Conservation (phyloP, 257 asterid genomes). For the Ocimum tenuiflorum region DNA sequence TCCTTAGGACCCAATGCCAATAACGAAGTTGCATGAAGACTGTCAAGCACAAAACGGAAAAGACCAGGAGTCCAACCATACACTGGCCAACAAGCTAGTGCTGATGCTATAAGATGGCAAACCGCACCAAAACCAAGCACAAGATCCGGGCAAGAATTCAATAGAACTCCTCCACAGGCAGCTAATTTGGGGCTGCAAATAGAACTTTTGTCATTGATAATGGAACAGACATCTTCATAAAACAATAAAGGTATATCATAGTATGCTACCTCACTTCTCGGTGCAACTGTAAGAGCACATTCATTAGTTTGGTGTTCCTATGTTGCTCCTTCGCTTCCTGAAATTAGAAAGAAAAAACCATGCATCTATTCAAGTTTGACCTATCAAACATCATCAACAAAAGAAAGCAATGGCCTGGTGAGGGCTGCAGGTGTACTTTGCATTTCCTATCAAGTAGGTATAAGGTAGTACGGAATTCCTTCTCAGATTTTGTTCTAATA, state of each 20-base stretch:
- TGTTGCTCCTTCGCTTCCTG: constrained; percentile 94
- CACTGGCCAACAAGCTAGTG: constrained; percentile 94
- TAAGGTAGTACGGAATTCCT: too few species aligned
- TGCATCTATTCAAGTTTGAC: background rate
- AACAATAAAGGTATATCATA: constrained; percentile 15
- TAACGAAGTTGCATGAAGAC: constrained; percentile 55
- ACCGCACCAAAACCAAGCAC: constrained; percentile 81
- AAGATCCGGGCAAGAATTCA: constrained; percentile 61
- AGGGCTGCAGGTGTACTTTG: background rate
- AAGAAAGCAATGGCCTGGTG: constrained; percentile 5
- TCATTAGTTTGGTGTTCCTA: constrained; percentile 79
- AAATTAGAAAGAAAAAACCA: constrained; percentile 19
- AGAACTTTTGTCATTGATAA: constrained; percentile 19
- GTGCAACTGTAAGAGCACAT: constrained; percentile 58
- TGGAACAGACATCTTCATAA: background rate
- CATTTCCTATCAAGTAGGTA: too few species aligned
- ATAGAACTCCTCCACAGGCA: constrained; percentile 65
- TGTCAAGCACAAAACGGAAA: constrained; percentile 50
- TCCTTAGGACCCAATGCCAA: constrained; percentile 96
- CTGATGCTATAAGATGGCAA: constrained; percentile 86
- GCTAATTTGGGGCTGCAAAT: constrained; percentile 86
- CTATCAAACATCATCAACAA: background rate
- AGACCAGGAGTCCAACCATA: constrained; percentile 96
- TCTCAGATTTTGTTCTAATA: background rate
- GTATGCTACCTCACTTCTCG: constrained; percentile 50